Evolutionary conservation across 192 early-diverging fungal genomes (phyloP), one percentile per base, ranked within the genome.

Genomic region (Coemansia sp.): DNA sequence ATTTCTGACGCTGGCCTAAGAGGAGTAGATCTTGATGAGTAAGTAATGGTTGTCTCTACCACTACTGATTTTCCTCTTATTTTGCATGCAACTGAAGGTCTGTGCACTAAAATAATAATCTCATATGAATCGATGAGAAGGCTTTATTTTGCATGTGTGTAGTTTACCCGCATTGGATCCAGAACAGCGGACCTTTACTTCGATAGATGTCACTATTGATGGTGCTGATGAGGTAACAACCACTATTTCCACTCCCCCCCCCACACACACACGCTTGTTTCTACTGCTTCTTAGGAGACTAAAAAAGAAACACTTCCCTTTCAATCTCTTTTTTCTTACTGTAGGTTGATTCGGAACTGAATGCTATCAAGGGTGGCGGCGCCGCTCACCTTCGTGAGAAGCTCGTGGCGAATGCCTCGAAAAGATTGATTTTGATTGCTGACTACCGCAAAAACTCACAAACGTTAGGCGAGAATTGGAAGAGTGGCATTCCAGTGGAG

Each of bases 361-460:
- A 96, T 73, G 91, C 87, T 21, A 98, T 98, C 81, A 98, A 98
- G 82, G 94, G 95, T 22, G 95, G 95, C 24, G 95, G 95, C 55
- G 95, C 81, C 25, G 94, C 93, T 54, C 95, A 98, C 54, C 76
- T 98, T 61, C 93, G 92, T 68, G 95, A 98, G 70, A 96, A 96
- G 82, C 84, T 96, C 10, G 92, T 98, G 34, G 94, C 94, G 19
- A 83, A 86, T 59, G 89, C 88, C 1, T 85, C 93, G 19, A 85
- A 84, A 49, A 90, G 87, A 71, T 90, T 95, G 73, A 84, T 95
- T 18, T 82, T 98, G 58, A 89, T 98, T 61, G 95, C 93, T 34
- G 95, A 98, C 73, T 91, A 87, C 73, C 74, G 92, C 53, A 98
- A 98, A 73, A 85, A 93, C 68, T 91, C 92, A 10, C 69, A 70